phyloP scores from a whole-genome alignment of 352 stramenopile genomes.

The Hyaloperonospora brassicae region DNA sequence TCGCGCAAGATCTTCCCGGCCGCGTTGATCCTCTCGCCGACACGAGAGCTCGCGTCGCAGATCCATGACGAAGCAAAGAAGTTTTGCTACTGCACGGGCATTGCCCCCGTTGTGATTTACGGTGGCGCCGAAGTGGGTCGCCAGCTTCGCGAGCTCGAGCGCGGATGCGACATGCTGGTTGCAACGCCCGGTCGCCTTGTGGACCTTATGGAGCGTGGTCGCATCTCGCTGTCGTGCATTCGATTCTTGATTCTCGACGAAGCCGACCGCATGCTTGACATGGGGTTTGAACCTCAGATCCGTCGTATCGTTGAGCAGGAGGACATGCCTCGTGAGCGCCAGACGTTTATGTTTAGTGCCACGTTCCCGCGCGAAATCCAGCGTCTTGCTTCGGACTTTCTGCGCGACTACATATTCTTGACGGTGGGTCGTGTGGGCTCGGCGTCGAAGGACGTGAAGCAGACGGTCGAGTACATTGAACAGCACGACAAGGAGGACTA shows the following conservation, averaged over 20 bases:
- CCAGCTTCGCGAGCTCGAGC: constrained; percentile 81
- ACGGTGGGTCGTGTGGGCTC: constrained; percentile 96
- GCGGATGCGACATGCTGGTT: constrained; percentile 95
- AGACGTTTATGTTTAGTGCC: constrained; percentile 99
- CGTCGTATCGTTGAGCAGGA: constrained; percentile 97
- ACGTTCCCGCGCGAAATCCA: constrained; percentile 98
- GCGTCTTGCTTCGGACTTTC: constrained; percentile 94
- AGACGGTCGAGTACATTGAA: constrained; percentile 96
- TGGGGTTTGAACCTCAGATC: constrained; percentile 99
- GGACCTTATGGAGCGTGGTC: constrained; percentile 93
- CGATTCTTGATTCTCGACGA: constrained; percentile 98
- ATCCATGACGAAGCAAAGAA: constrained; percentile 94
- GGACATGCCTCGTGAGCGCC: constrained; percentile 93
- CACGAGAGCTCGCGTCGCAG: constrained; percentile 91
- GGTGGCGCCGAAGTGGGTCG: constrained; percentile 87
- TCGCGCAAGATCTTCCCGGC: constrained; percentile 86
- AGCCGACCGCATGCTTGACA: constrained; percentile 99
- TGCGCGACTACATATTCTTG: constrained; percentile 99
- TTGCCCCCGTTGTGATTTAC: constrained; percentile 92
- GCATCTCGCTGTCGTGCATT: constrained; percentile 87
- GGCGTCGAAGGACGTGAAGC: constrained; percentile 96
- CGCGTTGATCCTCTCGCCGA: constrained; percentile 91
- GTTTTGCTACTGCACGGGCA: constrained; percentile 95
- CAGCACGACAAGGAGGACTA: constrained; percentile 95
- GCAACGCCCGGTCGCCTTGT: constrained; percentile 95